Conservation (phyloP, 1,284 basidiomycete species). For the Austropuccinia psidii region DNA sequence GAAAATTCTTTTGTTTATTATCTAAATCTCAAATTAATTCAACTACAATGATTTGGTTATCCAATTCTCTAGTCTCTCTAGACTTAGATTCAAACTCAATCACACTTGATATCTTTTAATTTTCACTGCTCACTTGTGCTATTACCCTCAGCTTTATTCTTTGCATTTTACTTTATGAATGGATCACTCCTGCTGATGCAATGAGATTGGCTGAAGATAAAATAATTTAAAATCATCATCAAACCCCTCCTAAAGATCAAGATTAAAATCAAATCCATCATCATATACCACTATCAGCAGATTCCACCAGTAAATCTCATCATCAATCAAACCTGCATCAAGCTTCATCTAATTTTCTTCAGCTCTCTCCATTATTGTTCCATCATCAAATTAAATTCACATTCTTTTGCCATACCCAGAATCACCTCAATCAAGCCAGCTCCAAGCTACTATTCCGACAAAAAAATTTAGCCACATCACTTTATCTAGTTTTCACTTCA, state of each 20-base stretch:
- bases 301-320: not conserved
- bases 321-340: not conserved
- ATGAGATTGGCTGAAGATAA: not conserved
- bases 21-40: conserved; percentile 20
- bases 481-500: conserved; percentile 14
- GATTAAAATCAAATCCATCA: conserved; percentile 21
- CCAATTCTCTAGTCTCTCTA: conserved; percentile 13
- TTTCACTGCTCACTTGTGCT: conserved; percentile 82
- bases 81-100: conserved; percentile 50
- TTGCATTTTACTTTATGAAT: conserved; percentile 84
- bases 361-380: not conserved
- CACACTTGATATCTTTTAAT: conserved; percentile 75
- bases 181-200: conserved; percentile 77
- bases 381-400: not conserved
- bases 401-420: not conserved
- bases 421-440: not conserved
- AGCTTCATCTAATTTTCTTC: not conserved
- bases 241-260: too few relatives aligned
- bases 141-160: conserved; percentile 80
- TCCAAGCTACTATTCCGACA: conserved; percentile 25
- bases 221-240: not conserved
- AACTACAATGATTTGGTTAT: conserved; percentile 18
- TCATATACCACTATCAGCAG: not conserved
- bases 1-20: not conserved
- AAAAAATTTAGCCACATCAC: conserved; percentile 9